Evolutionary conservation across 306 rosid species (phyloP), one percentile per base, ranked within the genome.

Genomic region (Citrullus colocynthis): DNA sequence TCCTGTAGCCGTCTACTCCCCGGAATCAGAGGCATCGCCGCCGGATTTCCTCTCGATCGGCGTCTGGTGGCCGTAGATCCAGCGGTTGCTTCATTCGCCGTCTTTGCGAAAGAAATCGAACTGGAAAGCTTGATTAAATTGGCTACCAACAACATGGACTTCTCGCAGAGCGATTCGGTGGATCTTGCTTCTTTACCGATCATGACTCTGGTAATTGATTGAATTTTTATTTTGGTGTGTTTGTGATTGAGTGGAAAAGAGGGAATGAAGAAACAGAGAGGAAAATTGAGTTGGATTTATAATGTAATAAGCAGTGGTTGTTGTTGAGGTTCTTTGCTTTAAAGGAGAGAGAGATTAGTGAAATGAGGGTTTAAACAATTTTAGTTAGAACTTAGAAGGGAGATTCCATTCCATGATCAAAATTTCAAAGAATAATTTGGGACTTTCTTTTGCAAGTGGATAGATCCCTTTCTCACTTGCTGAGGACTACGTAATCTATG

Each of bases 81-180:
- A 3, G 58, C 42, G 30, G 18, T 57, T 65, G 42, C 34, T 30
- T 58, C 64, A 13, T 17, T 17, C 11, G 24, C 57, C 39, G 69
- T 79, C 6, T 79, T 78, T 3, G 88, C 83, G 60, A 90, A 80
- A 16, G 90, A 83, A 54, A 86, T 64, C 74, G 97, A 84, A 37
- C 18, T 69, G 1, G 95, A 92, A 11, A 87, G 60, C 87, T 84
- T 90, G 20, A 95, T 82, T 48, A 90, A 36, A 80, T 89, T 95
- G 48, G 92, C 84, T 61, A 89, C 88, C 56, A 88, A 81, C 37
- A 78, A 42, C 90, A 90, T 90, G 5, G 97, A 86, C 62, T 87
- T 84, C 88, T 90, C 93, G 67, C 92, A 95, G 0, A 92, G 85
- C 58, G 88, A 84, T 41, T 62, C 71, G n/a, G 66, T 81, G 71